phyloP scores from a whole-genome alignment of 257 asterid species.

The Coffea eugenioides region DNA sequence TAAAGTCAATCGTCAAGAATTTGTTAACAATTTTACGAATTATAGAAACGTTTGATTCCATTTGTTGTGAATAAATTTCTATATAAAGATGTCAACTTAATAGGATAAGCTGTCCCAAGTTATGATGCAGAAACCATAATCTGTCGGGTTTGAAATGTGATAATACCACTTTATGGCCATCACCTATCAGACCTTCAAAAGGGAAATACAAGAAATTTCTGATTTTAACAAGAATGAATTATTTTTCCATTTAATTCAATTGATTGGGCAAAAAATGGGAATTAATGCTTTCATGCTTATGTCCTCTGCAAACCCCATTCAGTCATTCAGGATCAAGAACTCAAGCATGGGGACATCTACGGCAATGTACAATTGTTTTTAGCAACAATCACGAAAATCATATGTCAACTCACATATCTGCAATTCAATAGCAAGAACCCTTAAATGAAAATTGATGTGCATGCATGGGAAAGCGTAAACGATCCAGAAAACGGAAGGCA shows the following conservation, averaged over 20 bases:
- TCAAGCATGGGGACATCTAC: neutral
- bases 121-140: neutral
- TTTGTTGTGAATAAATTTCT: neutral
- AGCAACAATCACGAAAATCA: neutral
- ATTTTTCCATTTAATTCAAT: neutral
- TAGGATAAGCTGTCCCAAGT: neutral
- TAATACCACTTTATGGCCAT: neutral
- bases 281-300: neutral
- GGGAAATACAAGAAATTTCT: neutral
- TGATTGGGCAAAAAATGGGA: neutral
- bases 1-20: neutral
- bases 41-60: neutral
- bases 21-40: neutral
- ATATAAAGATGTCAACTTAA: too few species aligned
- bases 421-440: neutral
- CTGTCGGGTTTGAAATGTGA: neutral
- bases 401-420: neutral
- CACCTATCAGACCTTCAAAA: neutral
- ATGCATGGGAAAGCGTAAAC: slow-evolving; percentile 10
- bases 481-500: neutral
- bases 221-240: neutral
- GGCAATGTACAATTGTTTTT: neutral
- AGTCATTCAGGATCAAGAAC: neutral
- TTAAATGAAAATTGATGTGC: neutral
- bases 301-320: neutral